These are phyloP conservation scores for Ilex paraguariensis DNA, from an alignment of 305 asterid genomes.

Conservation along the genomic window DNA sequence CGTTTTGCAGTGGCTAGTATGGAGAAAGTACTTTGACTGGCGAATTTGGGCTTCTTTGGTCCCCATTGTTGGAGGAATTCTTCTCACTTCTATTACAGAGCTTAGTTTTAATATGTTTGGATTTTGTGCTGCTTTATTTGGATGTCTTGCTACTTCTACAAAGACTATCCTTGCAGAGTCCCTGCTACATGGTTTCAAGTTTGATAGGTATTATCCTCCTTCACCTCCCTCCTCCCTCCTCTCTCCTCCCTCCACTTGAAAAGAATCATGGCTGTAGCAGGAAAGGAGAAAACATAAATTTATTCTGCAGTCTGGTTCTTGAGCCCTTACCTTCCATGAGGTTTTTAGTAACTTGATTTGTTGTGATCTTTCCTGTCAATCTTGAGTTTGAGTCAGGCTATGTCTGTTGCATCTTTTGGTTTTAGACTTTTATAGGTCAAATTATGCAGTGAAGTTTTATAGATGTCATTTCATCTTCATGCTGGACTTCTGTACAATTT, in stretches of 20 bases:
- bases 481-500: too few species aligned
- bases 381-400: too few species aligned
- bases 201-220: conserved; percentile 59
- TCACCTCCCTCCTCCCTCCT: background rate
- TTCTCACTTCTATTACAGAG: conserved; percentile 84
- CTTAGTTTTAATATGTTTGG: conserved; percentile 81
- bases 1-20: conserved; percentile 81
- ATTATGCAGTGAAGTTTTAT: too few species aligned
- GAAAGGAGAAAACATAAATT: background rate
- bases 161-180: conserved; percentile 95
- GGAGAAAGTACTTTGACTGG: conserved; percentile 85
- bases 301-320: too few species aligned
- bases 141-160: conserved; percentile 89
- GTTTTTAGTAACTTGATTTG: too few species aligned
- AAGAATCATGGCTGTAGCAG: background rate
- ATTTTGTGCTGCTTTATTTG: conserved; percentile 86
- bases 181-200: conserved; percentile 81
- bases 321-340: too few species aligned
- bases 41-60: conserved; percentile 83
- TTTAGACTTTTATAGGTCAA: too few species aligned
- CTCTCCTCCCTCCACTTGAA: too few species aligned
- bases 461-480: too few species aligned
- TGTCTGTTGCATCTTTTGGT: too few species aligned
- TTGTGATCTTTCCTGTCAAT: too few species aligned
- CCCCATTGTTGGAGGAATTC: conserved; percentile 97